Conservation (phyloP, 495 filamentous ascomycete species). For the Lindgomyces ingoldianus region DNA sequence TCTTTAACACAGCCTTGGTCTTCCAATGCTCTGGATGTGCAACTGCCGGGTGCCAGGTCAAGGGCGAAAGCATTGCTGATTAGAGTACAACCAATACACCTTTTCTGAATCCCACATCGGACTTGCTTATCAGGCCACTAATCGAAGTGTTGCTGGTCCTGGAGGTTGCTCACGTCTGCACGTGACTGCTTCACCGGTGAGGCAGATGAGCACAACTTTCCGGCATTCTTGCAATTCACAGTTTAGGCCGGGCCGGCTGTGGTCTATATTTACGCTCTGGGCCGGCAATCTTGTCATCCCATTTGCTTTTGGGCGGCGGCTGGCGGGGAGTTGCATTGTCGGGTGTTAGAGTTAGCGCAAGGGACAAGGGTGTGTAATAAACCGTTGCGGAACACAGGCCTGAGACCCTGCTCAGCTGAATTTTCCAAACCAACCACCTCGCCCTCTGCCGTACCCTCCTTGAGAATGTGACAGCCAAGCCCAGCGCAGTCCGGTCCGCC, state of each 20-base stretch:
- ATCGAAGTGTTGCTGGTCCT: too few species aligned
- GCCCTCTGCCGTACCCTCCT: constrained; percentile 1
- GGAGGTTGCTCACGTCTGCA: too few species aligned
- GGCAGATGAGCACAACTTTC: neutral
- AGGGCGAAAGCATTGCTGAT: too few species aligned
- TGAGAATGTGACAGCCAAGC: constrained; percentile 30
- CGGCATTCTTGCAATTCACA: constrained; percentile 19
- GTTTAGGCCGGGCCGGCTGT: neutral
- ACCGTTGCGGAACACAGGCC: constrained; percentile 1
- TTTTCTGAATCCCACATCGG: too few species aligned
- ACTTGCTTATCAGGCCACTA: too few species aligned
- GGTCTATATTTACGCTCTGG: constrained; percentile 15
- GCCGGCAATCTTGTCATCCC: constrained; percentile 1
- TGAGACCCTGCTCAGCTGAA: constrained; percentile 15
- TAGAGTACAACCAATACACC: too few species aligned
- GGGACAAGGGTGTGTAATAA: constrained; percentile 17
- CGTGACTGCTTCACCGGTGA: constrained; percentile 14
- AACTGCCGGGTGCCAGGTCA: too few species aligned
- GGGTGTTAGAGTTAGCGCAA: neutral
- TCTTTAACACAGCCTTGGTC: too few species aligned
- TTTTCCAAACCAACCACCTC: constrained; percentile 20
- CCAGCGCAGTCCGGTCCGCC: constrained; percentile 9
- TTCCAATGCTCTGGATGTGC: too few species aligned
- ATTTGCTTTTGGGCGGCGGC: constrained; percentile 3
- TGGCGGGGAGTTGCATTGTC: neutral